Percentiles rank a stretch among this genome's conserved stretches.
Conservation (phyloP, 371 early-diverging fungal genomes). For the Capillidium heterosporum region DNA sequence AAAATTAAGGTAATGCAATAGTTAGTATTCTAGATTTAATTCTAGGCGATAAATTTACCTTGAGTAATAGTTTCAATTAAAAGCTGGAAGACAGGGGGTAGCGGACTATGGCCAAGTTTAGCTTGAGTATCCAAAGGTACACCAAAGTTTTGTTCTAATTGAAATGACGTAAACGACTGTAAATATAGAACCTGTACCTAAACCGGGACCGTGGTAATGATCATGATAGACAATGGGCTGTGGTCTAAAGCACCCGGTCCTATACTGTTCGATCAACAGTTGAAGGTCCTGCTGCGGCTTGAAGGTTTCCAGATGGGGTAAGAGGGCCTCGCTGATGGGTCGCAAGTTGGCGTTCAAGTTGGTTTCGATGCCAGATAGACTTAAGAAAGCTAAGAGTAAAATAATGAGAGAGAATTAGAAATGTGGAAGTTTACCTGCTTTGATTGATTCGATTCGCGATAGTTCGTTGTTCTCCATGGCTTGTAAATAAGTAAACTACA, state of each 20-base stretch:
- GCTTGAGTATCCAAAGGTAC: background rate
- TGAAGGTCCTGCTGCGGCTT: background rate
- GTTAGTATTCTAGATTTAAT: too few relatives aligned
- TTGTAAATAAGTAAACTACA: background rate
- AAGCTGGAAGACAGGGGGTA: background rate
- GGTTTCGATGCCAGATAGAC: background rate
- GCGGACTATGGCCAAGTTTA: background rate
- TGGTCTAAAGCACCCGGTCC: background rate
- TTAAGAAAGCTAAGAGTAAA: background rate
- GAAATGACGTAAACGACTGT: background rate
- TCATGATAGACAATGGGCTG: background rate
- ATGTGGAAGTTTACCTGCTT: background rate
- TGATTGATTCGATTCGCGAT: background rate
- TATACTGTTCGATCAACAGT: background rate
- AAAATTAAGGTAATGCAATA: too few relatives aligned
- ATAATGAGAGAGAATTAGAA: background rate
- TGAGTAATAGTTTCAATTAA: background rate
- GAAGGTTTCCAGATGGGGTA: background rate
- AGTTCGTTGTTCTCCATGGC: background rate
- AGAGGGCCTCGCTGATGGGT: background rate
- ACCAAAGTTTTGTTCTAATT: background rate
- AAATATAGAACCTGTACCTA: background rate
- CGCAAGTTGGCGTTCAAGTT: background rate
- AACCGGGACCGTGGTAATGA: background rate
- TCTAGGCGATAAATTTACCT: background rate